Evolutionary conservation across 2,329 filamentous ascomycete genomes (phyloP), one percentile per base, ranked within the genome.

Genomic region (Pseudogymnoascus sp.): DNA sequence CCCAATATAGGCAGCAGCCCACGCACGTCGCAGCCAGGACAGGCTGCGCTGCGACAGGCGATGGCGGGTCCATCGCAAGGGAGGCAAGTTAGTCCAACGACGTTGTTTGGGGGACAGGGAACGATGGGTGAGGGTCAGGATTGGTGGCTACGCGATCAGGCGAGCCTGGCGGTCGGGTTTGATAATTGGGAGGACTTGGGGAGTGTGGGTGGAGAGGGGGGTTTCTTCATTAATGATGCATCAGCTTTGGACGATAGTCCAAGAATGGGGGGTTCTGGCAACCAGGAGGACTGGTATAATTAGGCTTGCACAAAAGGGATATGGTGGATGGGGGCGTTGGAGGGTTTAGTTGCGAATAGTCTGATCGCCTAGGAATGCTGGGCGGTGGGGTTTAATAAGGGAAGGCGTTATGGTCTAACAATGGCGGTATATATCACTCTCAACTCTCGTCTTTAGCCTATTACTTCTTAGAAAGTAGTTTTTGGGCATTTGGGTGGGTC

Each of bases 71-170:
- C 60, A 35, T 35, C 31, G 38, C 41, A 25, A 0, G 37, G 59
- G 40, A 60, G 58, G 33, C 80, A 81, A 8, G 69, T 75, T 6
- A 75, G 75, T 23, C 76, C 79, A 0, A 78, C 77, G 8, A 79
- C 80, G 9, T 76, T 85, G 60, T 87, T 88, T 64, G 83, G 84
- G 23, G 81, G 81, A 7, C 78, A 86, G 1, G 83, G 87, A 37
- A 81, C 82, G 49, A 73, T 88, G 4, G 79, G 88, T 52, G 85
- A 88, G 59, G 83, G 82, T 58, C 84, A 87, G 64, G 83, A 88
- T 67, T 86, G 83, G 83, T 87, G 84, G 78, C 78, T 86, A 61
- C 76, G 80, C 37, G 86, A 89, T 68, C 85, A 88, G 68, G 80
- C 78, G 16, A 81, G 83, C 59, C 74, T 88, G 3, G 84, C 83